Base-by-base conservation (phyloP, 148 eudicot genomes). In the Cornus florida region DNA sequence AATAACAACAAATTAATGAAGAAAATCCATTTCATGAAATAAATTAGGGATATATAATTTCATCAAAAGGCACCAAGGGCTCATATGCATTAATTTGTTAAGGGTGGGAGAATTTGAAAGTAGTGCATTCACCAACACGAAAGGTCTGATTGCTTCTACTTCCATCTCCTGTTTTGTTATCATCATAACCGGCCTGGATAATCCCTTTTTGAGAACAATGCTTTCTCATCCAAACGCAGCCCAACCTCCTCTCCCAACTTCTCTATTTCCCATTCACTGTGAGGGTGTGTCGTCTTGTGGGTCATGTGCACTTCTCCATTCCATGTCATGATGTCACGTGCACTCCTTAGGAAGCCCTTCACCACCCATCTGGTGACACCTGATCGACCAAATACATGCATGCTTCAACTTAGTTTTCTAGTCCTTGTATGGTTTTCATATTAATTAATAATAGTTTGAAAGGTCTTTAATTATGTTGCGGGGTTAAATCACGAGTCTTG, bases 271-370 rank as follows among this genome's bases (percentile, higher is more conserved):
- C 88, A 88, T 38, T 5, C 46, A 69, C 50, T 23, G 24, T 77
- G 83, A 1, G 85, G 88, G 12, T 67, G 9, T 5, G 85, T 41
- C 1, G 90, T 88, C 82, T 88, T 85, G 69, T 88, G 90, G 0
- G 88, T 88, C 5, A 83, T 53, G 20, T 85, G 88, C 20, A 86
- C 71, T 69, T 88, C 71, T 16, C 86, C 85, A 0, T 46, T n/a
- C 9, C 35, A 7, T 2, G 62, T 22, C 64, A 88, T 7, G 78
- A 85, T 38, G 64, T 74, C 60, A 53, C 35, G 7, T 6, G 90
- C 86, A 56, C 62, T 80, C 60, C 72, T 72, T 0, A 83, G 75
- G 28, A 88, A 88, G 0, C 82, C 88, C 10, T 17, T n/a, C 6
- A 85, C 85, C 0, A 85, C 28, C 28, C 20, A 2, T 72, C 20